phyloP scores from a whole-genome alignment of 139 green algal genomes.

The Nannochloris sp. region DNA sequence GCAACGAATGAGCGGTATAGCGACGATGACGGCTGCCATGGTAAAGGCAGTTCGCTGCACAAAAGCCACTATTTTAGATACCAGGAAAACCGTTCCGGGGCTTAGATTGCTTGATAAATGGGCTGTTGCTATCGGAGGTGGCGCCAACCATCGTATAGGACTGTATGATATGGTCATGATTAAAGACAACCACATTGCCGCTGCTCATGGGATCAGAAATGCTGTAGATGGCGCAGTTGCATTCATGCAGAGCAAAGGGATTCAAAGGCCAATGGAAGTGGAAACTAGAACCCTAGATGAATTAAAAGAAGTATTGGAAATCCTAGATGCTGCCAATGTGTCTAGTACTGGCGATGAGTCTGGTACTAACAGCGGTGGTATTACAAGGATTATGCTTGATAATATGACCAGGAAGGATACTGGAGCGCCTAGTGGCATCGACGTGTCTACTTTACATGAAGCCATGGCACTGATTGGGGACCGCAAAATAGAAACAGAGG shows the following conservation, averaged over 20 bases:
- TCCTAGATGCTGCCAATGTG: constrained; percentile 18
- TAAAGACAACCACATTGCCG: constrained; percentile 99
- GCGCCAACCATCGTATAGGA: constrained; percentile 71
- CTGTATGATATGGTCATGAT: constrained; percentile 99
- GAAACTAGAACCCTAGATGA: constrained; percentile 89
- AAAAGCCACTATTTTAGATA: constrained; percentile 73
- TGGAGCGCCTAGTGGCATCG: constrained; percentile 46
- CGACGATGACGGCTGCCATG: constrained; percentile 75
- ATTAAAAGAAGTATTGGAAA: constrained; percentile 69
- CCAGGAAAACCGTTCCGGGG: constrained; percentile 90
- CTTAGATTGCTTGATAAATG: constrained; percentile 97
- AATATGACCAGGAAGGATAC: constrained; percentile 82
- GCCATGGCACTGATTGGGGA: constrained; percentile 41
- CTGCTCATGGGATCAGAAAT: constrained; percentile 76
- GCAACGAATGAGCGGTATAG: constrained; percentile 92
- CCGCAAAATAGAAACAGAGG: constrained; percentile 79
- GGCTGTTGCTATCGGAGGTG: constrained; percentile 87
- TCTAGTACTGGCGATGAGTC: too few relatives aligned
- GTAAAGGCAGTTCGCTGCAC: constrained; percentile 24
- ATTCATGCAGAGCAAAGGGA: constrained; percentile 43
- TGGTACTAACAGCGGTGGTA: too few relatives aligned
- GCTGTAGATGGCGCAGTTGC: constrained; percentile 40
- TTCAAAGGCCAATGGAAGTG: constrained; percentile 67
- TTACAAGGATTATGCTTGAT: constrained; percentile 93
- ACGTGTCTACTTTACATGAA: constrained; percentile 70